phyloP scores from a whole-genome alignment of 306 rosid genomes.

The Citrullus colocynthis region DNA sequence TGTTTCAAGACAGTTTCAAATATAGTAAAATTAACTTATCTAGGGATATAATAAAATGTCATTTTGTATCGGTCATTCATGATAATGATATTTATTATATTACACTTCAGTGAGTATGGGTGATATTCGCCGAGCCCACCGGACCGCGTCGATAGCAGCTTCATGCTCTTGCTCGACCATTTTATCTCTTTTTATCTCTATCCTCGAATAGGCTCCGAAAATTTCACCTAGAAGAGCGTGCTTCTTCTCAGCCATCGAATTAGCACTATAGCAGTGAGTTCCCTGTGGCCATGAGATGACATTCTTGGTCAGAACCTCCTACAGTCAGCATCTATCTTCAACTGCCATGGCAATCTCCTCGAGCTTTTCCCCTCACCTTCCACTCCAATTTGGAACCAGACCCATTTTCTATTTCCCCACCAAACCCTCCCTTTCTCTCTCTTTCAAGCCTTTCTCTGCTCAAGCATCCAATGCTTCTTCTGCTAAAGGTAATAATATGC shows the following conservation, averaged over 20 bases:
- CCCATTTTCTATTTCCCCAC: conserved; percentile 13
- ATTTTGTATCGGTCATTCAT: too few relatives aligned
- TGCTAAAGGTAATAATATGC: conserved; percentile 17
- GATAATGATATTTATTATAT: too few relatives aligned
- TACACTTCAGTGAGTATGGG: too few relatives aligned
- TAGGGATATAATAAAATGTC: too few relatives aligned
- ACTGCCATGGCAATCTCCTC: conserved; percentile 54
- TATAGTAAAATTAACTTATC: too few relatives aligned
- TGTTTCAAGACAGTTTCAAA: too few relatives aligned
- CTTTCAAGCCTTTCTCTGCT: conserved; percentile 33
- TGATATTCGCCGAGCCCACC: neutral
- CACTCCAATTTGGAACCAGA: conserved; percentile 23
- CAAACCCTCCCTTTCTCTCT: conserved; percentile 9
- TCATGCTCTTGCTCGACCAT: neutral
- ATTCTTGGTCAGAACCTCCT: conserved; percentile 17
- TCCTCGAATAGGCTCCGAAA: conserved; percentile 12
- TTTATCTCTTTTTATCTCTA: conserved; percentile 6
- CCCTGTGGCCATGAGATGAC: conserved; percentile 6
- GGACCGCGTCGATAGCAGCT: neutral
- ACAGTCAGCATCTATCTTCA: conserved; percentile 24
- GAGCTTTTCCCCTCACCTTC: conserved; percentile 37
- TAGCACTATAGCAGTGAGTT: neutral
- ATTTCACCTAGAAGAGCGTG: conserved; percentile 17
- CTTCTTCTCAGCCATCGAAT: conserved; percentile 4
- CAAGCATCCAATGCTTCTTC: conserved; percentile 31